phyloP scores from a whole-genome alignment of 108 stramenopile genomes.

The Chaetoceros muelleri region DNA sequence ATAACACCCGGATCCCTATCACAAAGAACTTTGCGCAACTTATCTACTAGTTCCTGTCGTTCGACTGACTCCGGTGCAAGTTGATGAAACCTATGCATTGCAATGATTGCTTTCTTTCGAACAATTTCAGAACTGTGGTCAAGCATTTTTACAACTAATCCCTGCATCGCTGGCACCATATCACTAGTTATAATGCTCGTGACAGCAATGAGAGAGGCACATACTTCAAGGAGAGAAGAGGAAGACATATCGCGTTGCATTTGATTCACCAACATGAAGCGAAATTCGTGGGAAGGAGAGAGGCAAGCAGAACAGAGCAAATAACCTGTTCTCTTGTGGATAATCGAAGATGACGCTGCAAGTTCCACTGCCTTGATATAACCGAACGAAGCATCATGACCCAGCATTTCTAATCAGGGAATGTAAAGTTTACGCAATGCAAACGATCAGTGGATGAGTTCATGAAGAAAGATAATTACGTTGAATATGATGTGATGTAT shows the following conservation, averaged over 20 bases:
- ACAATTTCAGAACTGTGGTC: conserved; percentile 69
- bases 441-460: too few species aligned
- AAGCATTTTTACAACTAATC: conserved; percentile 60
- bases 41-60: conserved; percentile 65
- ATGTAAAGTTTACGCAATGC: neutral
- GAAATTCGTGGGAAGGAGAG: conserved; percentile 91
- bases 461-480: too few species aligned
- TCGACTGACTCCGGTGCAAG: conserved; percentile 74
- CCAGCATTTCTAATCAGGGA: conserved; percentile 87
- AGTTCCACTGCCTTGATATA: conserved; percentile 96
- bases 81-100: conserved; percentile 87
- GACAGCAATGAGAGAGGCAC: conserved; percentile 83
- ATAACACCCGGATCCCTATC: conserved; percentile 97
- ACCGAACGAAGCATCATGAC: conserved; percentile 96
- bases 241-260: conserved; percentile 94
- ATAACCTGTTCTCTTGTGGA: conserved; percentile 94
- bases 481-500: too few species aligned
- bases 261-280: conserved; percentile 99
- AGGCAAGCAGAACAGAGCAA: conserved; percentile 86
- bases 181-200: conserved; percentile 82
- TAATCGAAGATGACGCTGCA: conserved; percentile 80
- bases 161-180: conserved; percentile 83
- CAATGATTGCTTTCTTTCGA: conserved; percentile 91
- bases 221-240: conserved; percentile 84
- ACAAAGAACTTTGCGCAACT: conserved; percentile 84